Percentiles rank a stretch among this genome's conserved stretches.
Evolutionary conservation across 176 grass and related monocot species (phyloP).

Genomic region (Phyllostachys edulis): DNA sequence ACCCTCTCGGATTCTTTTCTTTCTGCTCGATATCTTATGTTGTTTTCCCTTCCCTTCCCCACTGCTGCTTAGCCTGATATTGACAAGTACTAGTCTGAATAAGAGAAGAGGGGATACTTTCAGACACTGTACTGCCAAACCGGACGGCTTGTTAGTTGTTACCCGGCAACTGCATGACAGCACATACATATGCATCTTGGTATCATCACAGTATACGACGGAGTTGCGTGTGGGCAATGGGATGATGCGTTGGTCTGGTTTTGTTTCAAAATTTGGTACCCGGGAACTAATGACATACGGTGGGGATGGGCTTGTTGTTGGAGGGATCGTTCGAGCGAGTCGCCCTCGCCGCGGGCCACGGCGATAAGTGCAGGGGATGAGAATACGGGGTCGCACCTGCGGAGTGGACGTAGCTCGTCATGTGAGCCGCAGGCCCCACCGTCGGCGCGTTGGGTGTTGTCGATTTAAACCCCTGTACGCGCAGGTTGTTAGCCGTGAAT

Average conservation of each 20-base stretch:
- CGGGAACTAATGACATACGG: neutral
- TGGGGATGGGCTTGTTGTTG: neutral
- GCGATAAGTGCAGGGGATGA: neutral
- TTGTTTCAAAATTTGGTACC: neutral
- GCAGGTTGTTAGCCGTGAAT: constrained; percentile 14
- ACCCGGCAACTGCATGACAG: neutral
- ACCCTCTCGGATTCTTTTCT: neutral
- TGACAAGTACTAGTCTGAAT: neutral
- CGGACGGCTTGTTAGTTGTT: no score
- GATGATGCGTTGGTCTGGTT: neutral
- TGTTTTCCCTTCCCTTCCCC: neutral
- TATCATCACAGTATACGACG: neutral
- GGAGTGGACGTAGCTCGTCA: neutral
- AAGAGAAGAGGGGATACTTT: neutral
- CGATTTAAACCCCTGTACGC: neutral
- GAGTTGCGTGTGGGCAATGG: constrained; percentile 7
- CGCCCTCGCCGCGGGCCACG: neutral
- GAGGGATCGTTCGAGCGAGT: neutral
- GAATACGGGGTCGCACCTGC: neutral
- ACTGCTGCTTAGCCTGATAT: neutral
- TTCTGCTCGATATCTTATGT: neutral
- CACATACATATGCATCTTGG: neutral
- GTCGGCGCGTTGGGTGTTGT: neutral
- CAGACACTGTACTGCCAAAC: neutral
- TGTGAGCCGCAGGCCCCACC: constrained; percentile 9